These are phyloP conservation scores for Phyllosticta citribraziliensis DNA, from an alignment of 2,329 filamentous ascomycete species.

Conservation along the genomic window DNA sequence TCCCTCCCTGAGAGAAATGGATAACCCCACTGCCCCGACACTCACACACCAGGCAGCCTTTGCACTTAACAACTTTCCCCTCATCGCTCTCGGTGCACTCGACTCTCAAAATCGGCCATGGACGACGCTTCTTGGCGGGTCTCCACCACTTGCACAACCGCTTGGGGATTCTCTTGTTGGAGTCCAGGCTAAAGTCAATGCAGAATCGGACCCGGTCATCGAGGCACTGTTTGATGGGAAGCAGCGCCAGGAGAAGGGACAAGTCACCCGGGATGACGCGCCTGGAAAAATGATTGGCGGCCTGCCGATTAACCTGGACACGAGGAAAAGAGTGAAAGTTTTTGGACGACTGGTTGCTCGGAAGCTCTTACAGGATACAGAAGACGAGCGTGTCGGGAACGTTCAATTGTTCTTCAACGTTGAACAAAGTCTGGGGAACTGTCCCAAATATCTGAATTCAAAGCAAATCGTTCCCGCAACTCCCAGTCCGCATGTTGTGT, in stretches of 20 bases:
- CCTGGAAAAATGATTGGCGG: slow-evolving; percentile 49
- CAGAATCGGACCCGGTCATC: slow-evolving; percentile 59
- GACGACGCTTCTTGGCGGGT: slow-evolving; percentile 71
- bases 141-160: slow-evolving; percentile 55
- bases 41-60: slow-evolving; percentile 52
- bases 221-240: slow-evolving; percentile 46
- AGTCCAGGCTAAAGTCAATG: slow-evolving; percentile 52
- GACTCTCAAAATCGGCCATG: slow-evolving; percentile 59
- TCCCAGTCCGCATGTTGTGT: slow-evolving; percentile 44
- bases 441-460: slow-evolving; percentile 77
- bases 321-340: slow-evolving; percentile 63
- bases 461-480: slow-evolving; percentile 51
- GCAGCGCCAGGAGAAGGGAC: slow-evolving; percentile 25
- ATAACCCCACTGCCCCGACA: slow-evolving; percentile 59
- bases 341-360: slow-evolving; percentile 51
- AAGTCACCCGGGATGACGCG: slow-evolving; percentile 32
- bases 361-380: slow-evolving; percentile 16
- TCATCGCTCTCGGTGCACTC: slow-evolving; percentile 64
- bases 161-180: slow-evolving; percentile 56
- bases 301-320: slow-evolving; percentile 54
- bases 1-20: slow-evolving; percentile 14
- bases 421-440: slow-evolving; percentile 66
- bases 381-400: slow-evolving; percentile 21
- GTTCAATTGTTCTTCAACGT: slow-evolving; percentile 58
- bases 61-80: slow-evolving; percentile 52